Base-by-base conservation (phyloP, 108 stramenopile genomes). In the Pseudonitzschia delicatissima region DNA sequence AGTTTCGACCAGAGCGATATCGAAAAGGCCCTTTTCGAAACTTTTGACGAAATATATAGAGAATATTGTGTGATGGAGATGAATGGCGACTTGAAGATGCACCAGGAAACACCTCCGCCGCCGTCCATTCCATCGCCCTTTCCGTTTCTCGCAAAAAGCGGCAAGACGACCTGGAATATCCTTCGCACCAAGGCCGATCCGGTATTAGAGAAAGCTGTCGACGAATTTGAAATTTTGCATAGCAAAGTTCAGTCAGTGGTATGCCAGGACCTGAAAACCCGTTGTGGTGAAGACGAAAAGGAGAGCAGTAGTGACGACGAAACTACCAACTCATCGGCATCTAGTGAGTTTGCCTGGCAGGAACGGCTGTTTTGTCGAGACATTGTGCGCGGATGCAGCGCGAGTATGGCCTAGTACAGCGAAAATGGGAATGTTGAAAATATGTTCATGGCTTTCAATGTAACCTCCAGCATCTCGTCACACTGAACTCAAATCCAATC, bases 361-460 rank as follows among this genome's bases (percentile, higher is more conserved):
- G 67, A 74, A 63, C 55, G 58, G 1, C 20, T 74, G 11, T 28
- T 74, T 33, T 74, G 73, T 62, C 37, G 39, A 0, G 58, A 74
- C 0, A 59, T 45, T 32, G 67, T 68, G 13, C 60, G 39, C 4
- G 58, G 59, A 4, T 68, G 68, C 39, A 5, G 20, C 2, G n/a
- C n/a, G n/a, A n/a, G n/a, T n/a, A n/a, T n/a, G n/a, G n/a, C n/a
- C n/a, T n/a, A n/a, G n/a, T n/a, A n/a, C n/a, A n/a, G n/a, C n/a
- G n/a, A n/a, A n/a, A n/a, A n/a, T n/a, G n/a, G n/a, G n/a, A n/a
- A n/a, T n/a, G n/a, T n/a, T n/a, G n/a, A n/a, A n/a, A n/a, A n/a
- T n/a, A n/a, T n/a, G n/a, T n/a, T n/a, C n/a, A n/a, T n/a, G n/a
- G n/a, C n/a, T n/a, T n/a, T n/a, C n/a, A n/a, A n/a, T n/a, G n/a